Percentiles rank a stretch among this genome's conserved stretches.
These are phyloP conservation scores for Lasiodiplodia hormozganensis DNA, from an alignment of 2,329 filamentous ascomycete genomes.

Conservation along the genomic window DNA sequence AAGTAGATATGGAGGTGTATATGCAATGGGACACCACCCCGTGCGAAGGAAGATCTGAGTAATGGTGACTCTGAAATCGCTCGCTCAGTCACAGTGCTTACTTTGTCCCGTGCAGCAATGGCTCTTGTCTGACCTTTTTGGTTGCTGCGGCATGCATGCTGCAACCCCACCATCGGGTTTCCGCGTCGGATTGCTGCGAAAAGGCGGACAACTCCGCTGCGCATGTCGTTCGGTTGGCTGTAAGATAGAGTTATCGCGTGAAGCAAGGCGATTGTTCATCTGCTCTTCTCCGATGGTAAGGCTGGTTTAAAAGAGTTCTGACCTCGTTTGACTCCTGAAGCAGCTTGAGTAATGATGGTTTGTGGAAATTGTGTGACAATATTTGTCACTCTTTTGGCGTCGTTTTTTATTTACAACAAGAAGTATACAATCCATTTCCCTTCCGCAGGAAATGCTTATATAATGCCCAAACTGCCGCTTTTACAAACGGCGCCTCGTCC, in stretches of 20 bases:
- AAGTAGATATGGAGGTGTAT: not conserved
- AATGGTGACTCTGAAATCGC: not conserved
- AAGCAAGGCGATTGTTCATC: not conserved
- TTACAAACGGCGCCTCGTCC: too few relatives aligned
- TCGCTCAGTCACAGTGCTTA: not conserved
- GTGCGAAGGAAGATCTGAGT: too few relatives aligned
- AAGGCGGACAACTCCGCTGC: not conserved
- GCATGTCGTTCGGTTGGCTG: not conserved
- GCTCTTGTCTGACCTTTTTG: not conserved
- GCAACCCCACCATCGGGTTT: conserved; percentile 14
- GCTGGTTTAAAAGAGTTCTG: not conserved
- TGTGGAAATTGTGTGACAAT: too few relatives aligned
- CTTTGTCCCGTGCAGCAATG: not conserved
- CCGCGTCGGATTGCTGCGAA: not conserved
- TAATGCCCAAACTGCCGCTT: too few relatives aligned
- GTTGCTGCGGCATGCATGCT: not conserved
- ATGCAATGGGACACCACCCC: too few relatives aligned
- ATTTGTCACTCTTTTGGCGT: too few relatives aligned
- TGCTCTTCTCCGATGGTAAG: not conserved
- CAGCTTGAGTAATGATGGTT: too few relatives aligned
- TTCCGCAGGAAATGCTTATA: too few relatives aligned
- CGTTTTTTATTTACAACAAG: too few relatives aligned
- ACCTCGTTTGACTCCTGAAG: too few relatives aligned
- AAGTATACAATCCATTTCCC: too few relatives aligned
- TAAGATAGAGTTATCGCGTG: not conserved